Base-by-base conservation (phyloP, 768 basidiomycete species). In the Lactifluus subvellereus region DNA sequence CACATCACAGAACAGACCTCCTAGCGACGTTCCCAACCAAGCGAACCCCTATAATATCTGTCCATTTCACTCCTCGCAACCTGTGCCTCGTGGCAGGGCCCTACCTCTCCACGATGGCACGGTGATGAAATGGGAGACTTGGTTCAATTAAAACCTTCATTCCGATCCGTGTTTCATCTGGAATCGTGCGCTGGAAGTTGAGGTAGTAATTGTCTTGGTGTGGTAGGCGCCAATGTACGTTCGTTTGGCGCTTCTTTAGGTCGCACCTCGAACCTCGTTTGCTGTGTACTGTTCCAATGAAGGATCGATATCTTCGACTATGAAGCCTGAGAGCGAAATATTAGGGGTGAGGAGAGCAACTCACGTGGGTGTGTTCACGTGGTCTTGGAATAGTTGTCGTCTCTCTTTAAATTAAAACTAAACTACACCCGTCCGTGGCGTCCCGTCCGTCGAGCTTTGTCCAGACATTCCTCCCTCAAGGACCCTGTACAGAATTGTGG, bases 21-120 rank as follows among this genome's bases (percentile, higher is more conserved):
- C 74, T 98, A 2, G 82, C 91, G 2, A 95, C 95, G 0, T 97
- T 94, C 72, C 90, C 91, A 7, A 99, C 97, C 35, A 99, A 98
- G 78, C 83, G 94, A 58, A 98, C 97, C 32, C 95, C 97, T 1
- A 83, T 98, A 67, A 84, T 85, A 30, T 89, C 95, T 70, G 87
- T 94, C 10, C 92, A 97, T 68, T 97, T 98, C 70, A 98, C 97
- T 9, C 85, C 94, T 33, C 84, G 96, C 14, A 99, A 99, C 74
- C 80, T 99, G 38, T 95, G 93, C 73, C 76, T 98, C 60, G 91
- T 89, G 50, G 88, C 89, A 18, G 96, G 96, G 6, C 80, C 79
- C 48, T 88, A 86, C 71, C 76, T 85, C 47, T 76, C 87, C 22
- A 79, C 84, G 0, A 88, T 88, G 61, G 52, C 60, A 32, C 67